Base-by-base conservation (phyloP, 1,139 yeast species). In the Taphrina flavorubra region DNA sequence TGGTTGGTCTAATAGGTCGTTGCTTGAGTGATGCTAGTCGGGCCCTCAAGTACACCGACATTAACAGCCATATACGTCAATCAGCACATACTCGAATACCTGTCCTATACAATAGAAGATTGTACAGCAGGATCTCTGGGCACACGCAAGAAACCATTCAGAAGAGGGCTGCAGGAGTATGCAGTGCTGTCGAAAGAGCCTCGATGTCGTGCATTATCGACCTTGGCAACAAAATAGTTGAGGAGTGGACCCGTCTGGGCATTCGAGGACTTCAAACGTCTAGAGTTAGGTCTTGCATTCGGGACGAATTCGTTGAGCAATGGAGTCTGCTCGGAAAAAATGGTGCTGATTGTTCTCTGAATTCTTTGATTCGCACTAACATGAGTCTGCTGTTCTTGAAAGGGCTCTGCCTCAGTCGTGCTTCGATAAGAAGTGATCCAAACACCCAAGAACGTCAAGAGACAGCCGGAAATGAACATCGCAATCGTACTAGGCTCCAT, bases 401-500 rank as follows among this genome's bases (percentile, higher is more conserved):
- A 34, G 1, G 40, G 8, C 13, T 37, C 39, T 13, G 44, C 51
- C 25, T 53, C 34, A 6, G 40, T 14, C 13, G 8, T n/a, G 36
- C 25, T 55, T n/a, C 72, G 68, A 14, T 68, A 49, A 11, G 73
- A 70, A 16, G 79, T 76, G 7, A 80, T 79, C 77, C 80, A 80
- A 2, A 81, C 84, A 0, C 84, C 84, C 3, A 74, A 70, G 66
- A 81, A 79, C 0, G 82, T 79, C 14, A 80, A 71, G 3, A 74
- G 47, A 47, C 81, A 78, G 2, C 84, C 84, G 1, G 72, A n/a
- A 3, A 75, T 51, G 69, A 81, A 79, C 37, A 73, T 66, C 3
- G 71, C 36, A 4, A 74, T 70, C 18, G 77, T 76, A 3, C 58
- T 57, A 0, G 71, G 40, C 7, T 76, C 70, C 56, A 74, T 74